Evolutionary conservation across 2,329 filamentous ascomycete species (phyloP).

Genomic region (Ophiostoma montium): DNA sequence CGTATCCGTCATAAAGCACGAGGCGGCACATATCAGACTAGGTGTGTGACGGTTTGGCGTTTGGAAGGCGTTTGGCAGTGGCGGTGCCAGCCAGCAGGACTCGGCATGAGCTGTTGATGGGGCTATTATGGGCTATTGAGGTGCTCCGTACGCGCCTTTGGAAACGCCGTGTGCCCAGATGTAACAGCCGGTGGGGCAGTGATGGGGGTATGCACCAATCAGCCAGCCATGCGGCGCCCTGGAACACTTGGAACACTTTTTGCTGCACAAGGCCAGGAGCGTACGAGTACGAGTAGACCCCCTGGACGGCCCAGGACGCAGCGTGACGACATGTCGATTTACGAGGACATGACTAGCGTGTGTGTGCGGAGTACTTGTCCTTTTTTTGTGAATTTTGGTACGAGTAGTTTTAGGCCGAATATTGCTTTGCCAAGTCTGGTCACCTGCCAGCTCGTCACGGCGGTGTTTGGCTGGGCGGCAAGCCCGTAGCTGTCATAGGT

Average conservation of each 20-base stretch:
- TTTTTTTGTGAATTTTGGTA: too few relatives aligned
- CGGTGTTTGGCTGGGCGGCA: not conserved
- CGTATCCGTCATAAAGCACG: too few relatives aligned
- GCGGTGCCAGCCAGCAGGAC: too few relatives aligned
- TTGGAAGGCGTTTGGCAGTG: too few relatives aligned
- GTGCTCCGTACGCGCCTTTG: slow-evolving; percentile 27
- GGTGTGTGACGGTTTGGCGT: too few relatives aligned
- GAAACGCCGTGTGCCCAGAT: slow-evolving; percentile 22
- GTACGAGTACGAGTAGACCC: slow-evolving; percentile 13
- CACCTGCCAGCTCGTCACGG: not conserved
- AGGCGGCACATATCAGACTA: too few relatives aligned
- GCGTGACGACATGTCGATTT: too few relatives aligned
- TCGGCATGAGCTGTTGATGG: not conserved
- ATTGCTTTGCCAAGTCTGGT: not conserved
- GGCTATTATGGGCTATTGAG: not conserved
- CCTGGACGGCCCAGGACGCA: not conserved
- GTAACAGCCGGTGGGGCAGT: slow-evolving; percentile 12
- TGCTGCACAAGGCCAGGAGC: slow-evolving; percentile 22
- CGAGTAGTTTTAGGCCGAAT: not conserved
- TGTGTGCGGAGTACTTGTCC: too few relatives aligned
- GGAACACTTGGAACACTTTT: slow-evolving; percentile 21
- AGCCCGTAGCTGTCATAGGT: not conserved
- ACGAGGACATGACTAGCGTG: too few relatives aligned
- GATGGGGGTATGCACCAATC: slow-evolving; percentile 24
- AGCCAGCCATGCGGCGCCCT: slow-evolving; percentile 18